phyloP scores from a whole-genome alignment of 1,139 yeast species.

The Taphrina populina region DNA sequence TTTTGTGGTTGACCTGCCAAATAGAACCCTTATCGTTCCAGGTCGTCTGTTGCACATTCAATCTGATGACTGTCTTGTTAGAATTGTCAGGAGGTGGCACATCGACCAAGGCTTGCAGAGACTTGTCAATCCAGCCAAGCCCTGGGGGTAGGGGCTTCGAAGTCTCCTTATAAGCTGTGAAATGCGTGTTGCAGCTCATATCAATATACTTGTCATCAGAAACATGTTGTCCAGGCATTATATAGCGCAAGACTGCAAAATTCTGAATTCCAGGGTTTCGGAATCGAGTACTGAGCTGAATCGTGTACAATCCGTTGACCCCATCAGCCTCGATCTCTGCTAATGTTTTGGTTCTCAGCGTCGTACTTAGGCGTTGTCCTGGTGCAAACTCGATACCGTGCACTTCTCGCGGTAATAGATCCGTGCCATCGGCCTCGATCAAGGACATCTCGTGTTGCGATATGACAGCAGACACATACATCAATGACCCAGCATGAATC shows the following conservation, averaged over 20 bases:
- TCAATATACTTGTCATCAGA: slow-evolving; percentile 41
- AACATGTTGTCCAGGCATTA: not conserved
- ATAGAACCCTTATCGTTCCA: slow-evolving; percentile 5
- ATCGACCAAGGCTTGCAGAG: slow-evolving; percentile 17
- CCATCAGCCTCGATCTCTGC: slow-evolving; percentile 37
- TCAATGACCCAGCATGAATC: slow-evolving; percentile 58
- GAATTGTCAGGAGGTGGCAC: slow-evolving; percentile 12
- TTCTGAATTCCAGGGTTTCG: slow-evolving; percentile 39
- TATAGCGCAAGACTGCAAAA: slow-evolving; percentile 14
- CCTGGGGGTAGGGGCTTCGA: slow-evolving; percentile 50
- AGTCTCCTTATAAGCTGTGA: slow-evolving; percentile 38
- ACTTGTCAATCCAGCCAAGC: slow-evolving; percentile 41
- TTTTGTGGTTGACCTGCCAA: slow-evolving; percentile 14
- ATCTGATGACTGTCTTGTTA: slow-evolving; percentile 1
- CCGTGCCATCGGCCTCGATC: slow-evolving; percentile 72
- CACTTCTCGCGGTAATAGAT: slow-evolving; percentile 57
- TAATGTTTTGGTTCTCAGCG: slow-evolving; percentile 46
- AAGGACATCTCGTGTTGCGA: slow-evolving; percentile 57
- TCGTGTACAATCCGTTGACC: slow-evolving; percentile 41
- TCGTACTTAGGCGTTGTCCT: slow-evolving; percentile 22
- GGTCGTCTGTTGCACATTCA: slow-evolving; percentile 4
- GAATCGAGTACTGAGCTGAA: slow-evolving; percentile 48
- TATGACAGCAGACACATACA: slow-evolving; percentile 55
- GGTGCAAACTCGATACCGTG: slow-evolving; percentile 62
- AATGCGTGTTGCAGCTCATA: slow-evolving; percentile 51